Conservation (phyloP, 148 eudicot genomes). For the Dianthus caryophyllus region DNA sequence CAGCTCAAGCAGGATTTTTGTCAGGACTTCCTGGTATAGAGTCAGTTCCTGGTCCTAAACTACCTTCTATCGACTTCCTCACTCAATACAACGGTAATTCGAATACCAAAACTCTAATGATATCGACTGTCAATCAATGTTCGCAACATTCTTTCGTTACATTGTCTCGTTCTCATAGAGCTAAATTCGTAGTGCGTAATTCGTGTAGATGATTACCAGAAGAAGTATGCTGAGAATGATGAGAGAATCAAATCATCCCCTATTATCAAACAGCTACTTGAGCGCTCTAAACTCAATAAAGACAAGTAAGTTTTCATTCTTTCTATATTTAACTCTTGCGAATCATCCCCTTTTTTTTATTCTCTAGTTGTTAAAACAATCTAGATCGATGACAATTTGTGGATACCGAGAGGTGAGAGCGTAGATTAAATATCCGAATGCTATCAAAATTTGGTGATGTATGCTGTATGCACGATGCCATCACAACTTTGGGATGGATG, state of each 20-base stretch:
- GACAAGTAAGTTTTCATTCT: constrained; percentile 51
- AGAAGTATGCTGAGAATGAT: constrained; percentile 77
- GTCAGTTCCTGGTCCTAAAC: constrained; percentile 83
- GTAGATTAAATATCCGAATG: too few relatives aligned
- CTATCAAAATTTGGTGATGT: too few relatives aligned
- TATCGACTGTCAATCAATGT: too few relatives aligned
- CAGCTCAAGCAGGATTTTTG: constrained; percentile 85
- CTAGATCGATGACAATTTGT: too few relatives aligned
- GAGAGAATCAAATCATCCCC: constrained; percentile 86
- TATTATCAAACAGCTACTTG: constrained; percentile 75
- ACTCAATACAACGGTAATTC: constrained; percentile 52
- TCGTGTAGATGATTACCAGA: constrained; percentile 78
- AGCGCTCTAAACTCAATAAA: constrained; percentile 62
- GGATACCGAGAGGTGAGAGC: too few relatives aligned
- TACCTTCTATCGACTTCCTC: constrained; percentile 73
- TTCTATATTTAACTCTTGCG: background rate
- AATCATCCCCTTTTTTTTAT: too few relatives aligned
- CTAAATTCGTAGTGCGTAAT: background rate
- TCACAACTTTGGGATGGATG: too few relatives aligned
- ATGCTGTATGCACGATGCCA: too few relatives aligned
- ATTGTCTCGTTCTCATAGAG: too few relatives aligned
- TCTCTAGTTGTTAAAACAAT: background rate
- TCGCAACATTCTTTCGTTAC: too few relatives aligned
- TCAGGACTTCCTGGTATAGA: constrained; percentile 76
- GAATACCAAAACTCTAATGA: background rate